These are phyloP conservation scores for Adansonia gregorii DNA, from an alignment of 441 rosid species.

Conservation along the genomic window DNA sequence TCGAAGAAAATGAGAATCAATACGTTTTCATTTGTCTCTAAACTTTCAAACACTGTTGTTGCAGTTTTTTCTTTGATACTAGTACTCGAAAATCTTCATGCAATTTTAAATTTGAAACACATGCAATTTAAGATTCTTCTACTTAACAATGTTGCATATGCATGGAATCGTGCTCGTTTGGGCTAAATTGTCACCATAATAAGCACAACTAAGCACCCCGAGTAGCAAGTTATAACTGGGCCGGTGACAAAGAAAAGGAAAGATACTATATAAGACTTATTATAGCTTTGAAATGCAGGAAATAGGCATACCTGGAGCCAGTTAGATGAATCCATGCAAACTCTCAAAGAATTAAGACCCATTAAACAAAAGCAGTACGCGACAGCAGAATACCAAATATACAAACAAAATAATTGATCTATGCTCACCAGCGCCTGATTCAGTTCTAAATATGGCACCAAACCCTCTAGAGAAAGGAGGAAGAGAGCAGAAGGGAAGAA, in stretches of 20 bases:
- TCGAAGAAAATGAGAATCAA: neutral
- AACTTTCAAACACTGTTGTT: neutral
- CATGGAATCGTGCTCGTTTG: neutral
- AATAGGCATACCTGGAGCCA: slow-evolving; percentile 76
- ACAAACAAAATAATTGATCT: neutral
- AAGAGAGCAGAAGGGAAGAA: no score
- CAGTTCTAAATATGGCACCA: slow-evolving; percentile 19
- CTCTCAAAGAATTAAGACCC: slow-evolving; percentile 82
- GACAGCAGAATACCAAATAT: neutral
- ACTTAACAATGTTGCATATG: neutral
- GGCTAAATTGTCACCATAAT: neutral
- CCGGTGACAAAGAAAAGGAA: neutral
- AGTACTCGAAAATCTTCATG: neutral
- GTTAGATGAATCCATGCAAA: slow-evolving; percentile 89
- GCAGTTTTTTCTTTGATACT: neutral
- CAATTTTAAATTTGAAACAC: neutral
- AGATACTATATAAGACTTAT: neutral
- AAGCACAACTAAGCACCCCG: neutral
- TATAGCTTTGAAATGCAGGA: slow-evolving; percentile 15
- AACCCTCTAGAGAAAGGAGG: slow-evolving; percentile 14
- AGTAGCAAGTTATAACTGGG: neutral
- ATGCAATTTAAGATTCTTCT: neutral
- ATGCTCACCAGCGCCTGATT: neutral
- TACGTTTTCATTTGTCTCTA: neutral
- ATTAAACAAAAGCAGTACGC: neutral